phyloP scores from a whole-genome alignment of 345 rosid genomes.

The Adansonia digitata region DNA sequence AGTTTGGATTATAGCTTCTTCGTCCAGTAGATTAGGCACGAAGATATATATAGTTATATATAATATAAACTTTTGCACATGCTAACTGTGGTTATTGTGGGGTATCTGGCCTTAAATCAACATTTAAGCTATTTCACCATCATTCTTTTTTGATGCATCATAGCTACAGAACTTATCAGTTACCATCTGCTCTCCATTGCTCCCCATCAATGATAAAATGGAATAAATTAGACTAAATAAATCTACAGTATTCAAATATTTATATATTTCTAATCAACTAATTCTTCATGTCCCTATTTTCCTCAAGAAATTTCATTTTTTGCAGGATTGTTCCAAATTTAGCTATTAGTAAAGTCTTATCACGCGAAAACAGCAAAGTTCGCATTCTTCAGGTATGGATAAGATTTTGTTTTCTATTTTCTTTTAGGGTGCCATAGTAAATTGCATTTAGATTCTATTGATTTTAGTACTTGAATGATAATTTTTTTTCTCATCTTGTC shows the following conservation, averaged over 20 bases:
- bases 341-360: constrained; percentile 86
- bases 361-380: constrained; percentile 86
- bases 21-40: neutral
- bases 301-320: constrained; percentile 11
- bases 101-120: neutral
- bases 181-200: neutral
- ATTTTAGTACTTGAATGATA: neutral
- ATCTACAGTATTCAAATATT: neutral
- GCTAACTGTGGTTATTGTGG: neutral
- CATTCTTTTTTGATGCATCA: neutral
- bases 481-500: neutral
- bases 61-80: neutral
- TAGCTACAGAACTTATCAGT: neutral
- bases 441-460: neutral
- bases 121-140: neutral
- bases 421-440: neutral
- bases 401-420: neutral
- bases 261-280: neutral
- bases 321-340: constrained; percentile 93
- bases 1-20: neutral
- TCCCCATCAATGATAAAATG: neutral
- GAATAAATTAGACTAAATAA: neutral
- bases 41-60: neutral
- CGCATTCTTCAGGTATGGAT: constrained; percentile 81
- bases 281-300: neutral